Evolutionary conservation across 352 stramenopile species (phyloP).

Genomic region (Globisporangium spiculum): DNA sequence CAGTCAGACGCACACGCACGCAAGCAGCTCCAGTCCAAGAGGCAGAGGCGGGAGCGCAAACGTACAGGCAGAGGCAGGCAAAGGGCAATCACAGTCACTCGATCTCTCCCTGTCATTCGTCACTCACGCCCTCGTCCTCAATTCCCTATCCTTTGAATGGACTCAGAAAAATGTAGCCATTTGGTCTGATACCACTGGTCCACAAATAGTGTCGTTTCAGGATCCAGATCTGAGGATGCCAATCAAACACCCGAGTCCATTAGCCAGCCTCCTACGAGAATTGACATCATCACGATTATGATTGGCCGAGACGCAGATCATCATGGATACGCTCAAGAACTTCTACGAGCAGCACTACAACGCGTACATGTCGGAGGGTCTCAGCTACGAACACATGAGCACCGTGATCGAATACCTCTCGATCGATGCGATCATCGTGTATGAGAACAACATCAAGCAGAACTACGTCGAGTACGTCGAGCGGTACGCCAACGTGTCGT

Average conservation of each 20-base stretch:
- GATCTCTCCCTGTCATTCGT: background rate
- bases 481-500: too few species aligned
- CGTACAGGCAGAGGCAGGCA: background rate
- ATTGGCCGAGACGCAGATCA: too few species aligned
- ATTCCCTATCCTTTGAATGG: background rate
- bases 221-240: background rate
- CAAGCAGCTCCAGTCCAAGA: background rate
- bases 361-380: too few species aligned
- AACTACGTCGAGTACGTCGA: too few species aligned
- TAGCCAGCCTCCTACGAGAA: too few species aligned
- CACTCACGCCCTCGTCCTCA: constrained; percentile 5
- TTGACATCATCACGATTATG: too few species aligned
- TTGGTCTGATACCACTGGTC: background rate
- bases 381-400: too few species aligned
- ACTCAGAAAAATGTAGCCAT: constrained; percentile 6
- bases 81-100: background rate
- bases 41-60: background rate
- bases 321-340: too few species aligned
- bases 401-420: too few species aligned
- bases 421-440: too few species aligned
- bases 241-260: background rate
- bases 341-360: too few species aligned
- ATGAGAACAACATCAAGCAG: too few species aligned
- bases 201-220: background rate
- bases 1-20: background rate